phyloP scores from a whole-genome alignment of 495 filamentous ascomycete genomes.

The Clavariopsis aquatica region DNA sequence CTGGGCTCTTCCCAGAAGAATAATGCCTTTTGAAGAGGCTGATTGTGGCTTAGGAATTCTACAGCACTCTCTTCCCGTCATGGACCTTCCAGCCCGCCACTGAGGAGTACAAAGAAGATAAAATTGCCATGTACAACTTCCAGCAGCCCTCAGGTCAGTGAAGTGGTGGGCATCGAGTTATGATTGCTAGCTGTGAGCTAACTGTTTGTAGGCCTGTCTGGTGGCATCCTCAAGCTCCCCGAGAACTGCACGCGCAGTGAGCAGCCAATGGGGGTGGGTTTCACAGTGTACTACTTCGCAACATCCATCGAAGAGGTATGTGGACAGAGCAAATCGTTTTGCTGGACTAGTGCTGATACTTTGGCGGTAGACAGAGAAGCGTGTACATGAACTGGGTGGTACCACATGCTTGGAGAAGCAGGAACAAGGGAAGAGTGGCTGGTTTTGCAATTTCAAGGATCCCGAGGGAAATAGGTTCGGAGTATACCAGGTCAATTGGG shows the following conservation, averaged over 20 bases:
- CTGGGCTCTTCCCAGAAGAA: neutral
- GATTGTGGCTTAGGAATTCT: conserved; percentile 25
- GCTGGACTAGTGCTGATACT: neutral
- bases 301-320: conserved; percentile 29
- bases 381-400: conserved; percentile 21
- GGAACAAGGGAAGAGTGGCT: conserved; percentile 18
- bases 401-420: conserved; percentile 22
- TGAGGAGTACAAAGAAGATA: neutral
- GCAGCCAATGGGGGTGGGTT: conserved; percentile 22
- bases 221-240: conserved; percentile 31
- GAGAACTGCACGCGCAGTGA: conserved; percentile 20
- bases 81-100: conserved; percentile 21
- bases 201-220: conserved; percentile 20
- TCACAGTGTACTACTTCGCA: conserved; percentile 30
- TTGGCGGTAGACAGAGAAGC: conserved; percentile 22
- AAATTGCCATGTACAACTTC: conserved; percentile 18
- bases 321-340: neutral
- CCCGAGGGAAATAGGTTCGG: conserved; percentile 33
- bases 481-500: conserved; percentile 22
- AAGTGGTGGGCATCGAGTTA: too few species aligned
- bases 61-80: conserved; percentile 29
- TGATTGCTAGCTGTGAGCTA: too few species aligned
- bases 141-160: conserved; percentile 20
- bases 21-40: neutral
- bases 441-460: conserved; percentile 35